Conservation (phyloP, 2,329 filamentous ascomycete species). For the Colletotrichum sp. region DNA sequence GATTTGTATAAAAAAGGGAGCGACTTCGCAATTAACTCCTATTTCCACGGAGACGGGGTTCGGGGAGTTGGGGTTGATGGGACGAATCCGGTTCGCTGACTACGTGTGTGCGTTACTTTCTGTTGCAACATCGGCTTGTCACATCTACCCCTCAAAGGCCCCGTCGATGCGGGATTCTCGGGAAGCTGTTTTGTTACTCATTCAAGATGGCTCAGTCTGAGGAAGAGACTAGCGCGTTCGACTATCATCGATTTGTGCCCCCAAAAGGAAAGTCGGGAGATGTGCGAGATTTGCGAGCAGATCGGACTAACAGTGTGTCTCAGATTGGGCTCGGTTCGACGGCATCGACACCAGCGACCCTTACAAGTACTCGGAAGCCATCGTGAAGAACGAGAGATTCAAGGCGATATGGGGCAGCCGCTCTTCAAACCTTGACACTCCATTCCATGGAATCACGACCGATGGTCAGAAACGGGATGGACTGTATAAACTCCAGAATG, state of each 20-base stretch:
- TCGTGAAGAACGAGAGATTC: background rate
- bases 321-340: background rate
- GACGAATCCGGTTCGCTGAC: background rate
- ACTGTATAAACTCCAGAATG: background rate
- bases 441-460: background rate
- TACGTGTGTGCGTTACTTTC: background rate
- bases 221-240: background rate
- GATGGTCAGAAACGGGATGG: background rate
- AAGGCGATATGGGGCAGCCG: background rate
- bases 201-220: background rate
- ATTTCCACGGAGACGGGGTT: background rate
- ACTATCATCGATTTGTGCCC: background rate
- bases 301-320: background rate
- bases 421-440: background rate
- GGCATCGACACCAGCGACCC: background rate
- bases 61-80: background rate
- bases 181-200: background rate
- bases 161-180: background rate
- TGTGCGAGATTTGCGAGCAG: background rate
- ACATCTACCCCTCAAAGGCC: background rate
- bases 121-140: background rate
- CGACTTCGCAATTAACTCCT: background rate
- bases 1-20: background rate
- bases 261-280: background rate
- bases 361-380: background rate